Evolutionary conservation across 2,329 filamentous ascomycete genomes (phyloP).

Genomic region (Bimuria novae-zelandiae): DNA sequence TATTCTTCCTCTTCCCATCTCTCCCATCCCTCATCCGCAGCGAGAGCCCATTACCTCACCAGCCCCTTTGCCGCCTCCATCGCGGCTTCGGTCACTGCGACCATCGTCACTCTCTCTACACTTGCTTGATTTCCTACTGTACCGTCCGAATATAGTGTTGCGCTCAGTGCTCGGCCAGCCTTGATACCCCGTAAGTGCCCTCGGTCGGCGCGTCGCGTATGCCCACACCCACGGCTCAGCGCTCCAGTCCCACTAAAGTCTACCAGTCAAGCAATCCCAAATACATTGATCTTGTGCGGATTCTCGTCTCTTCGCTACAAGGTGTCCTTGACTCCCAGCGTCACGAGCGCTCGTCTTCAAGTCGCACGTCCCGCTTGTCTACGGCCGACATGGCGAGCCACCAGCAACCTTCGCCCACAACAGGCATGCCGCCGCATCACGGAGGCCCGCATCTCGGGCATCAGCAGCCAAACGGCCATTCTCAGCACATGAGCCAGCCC

Average conservation of each 20-base stretch:
- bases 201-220: not conserved
- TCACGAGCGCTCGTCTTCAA: not conserved
- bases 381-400: slow-evolving; percentile 64
- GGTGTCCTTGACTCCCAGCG: not conserved
- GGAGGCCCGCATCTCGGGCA: slow-evolving; percentile 68
- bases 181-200: slow-evolving; percentile 6
- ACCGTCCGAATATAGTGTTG: slow-evolving; percentile 28
- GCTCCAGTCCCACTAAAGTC: not conserved
- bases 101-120: not conserved
- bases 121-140: slow-evolving; percentile 4
- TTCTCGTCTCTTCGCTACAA: not conserved
- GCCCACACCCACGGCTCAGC: not conserved
- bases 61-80: not conserved
- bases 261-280: not conserved
- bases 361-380: not conserved
- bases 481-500: slow-evolving; percentile 62
- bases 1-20: slow-evolving; percentile 5
- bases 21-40: not conserved
- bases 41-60: not conserved
- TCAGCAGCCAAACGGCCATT: slow-evolving; percentile 59
- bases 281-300: not conserved
- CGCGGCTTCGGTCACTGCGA: not conserved
- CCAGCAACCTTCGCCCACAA: slow-evolving; percentile 80
- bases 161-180: slow-evolving; percentile 2
- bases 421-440: slow-evolving; percentile 70